Evolutionary conservation across 495 filamentous ascomycete species (phyloP), one percentile per base, ranked within the genome.

Genomic region (Cairneyella variabilis): DNA sequence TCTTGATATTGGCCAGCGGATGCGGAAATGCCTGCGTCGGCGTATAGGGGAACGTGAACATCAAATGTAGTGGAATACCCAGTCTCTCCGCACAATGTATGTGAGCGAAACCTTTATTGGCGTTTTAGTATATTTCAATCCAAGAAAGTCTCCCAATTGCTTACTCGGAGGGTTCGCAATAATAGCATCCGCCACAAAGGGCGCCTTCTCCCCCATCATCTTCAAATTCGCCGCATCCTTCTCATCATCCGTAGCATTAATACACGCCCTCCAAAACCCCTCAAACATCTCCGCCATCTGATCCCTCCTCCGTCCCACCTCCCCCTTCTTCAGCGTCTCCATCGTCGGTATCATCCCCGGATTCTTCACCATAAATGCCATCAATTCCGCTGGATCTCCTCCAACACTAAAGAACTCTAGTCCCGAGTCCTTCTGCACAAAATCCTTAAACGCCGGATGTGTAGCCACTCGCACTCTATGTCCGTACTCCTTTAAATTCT

Each of bases 281-380:
- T 77, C 62, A 46, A 85, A 71, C 69, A 85, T 83, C 54, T 81
- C 71, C 20, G 76, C 76, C 70, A 89, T 87, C 9, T 77, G 76
- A 30, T 77, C 69, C 7, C 85, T 68, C 23, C 82, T 68, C 37
- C 70, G 69, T 11, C 72, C 75, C 57, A 89, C 78, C 60, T 88
- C 85, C 9, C 86, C 86, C 30, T 71, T 76, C 56, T 79, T 83
- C 17, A 89, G 67, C 0, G 83, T 79, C 18, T 85, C 77, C 18
- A 88, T 62, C 1, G 71, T 77, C 0, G 85, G 86, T 37, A 89
- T 80, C 64, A 89, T 67, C 0, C 85, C 84, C 0, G 85, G 86
- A 66, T 89, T 86, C 65, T 89, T 89, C 32, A 89, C 85, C 85
- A 89, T 89, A 59, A 86, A 89, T 3, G 85, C 86, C 86, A 89